Conservation (phyloP, 2,329 filamentous ascomycete genomes). For the Emergomyces africanus region DNA sequence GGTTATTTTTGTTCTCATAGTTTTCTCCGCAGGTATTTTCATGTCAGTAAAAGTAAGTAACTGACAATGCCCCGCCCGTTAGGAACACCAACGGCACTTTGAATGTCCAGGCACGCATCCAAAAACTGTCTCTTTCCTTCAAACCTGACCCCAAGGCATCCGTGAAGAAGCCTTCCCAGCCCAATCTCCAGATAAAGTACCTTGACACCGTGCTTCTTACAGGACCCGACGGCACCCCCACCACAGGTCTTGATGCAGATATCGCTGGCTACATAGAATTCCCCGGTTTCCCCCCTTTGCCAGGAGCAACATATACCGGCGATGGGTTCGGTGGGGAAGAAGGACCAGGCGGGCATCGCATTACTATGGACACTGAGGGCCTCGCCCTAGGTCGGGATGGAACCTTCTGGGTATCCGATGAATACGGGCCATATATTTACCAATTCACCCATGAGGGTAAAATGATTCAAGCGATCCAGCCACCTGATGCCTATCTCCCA, state of each 20-base stretch:
- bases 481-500: slow-evolving; percentile 52
- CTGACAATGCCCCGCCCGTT: background rate
- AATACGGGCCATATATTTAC: slow-evolving; percentile 60
- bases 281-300: slow-evolving; percentile 48
- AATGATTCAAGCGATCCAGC: slow-evolving; percentile 51
- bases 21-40: background rate
- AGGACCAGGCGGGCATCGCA: slow-evolving; percentile 44
- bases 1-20: background rate
- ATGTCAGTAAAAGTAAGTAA: background rate
- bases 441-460: slow-evolving; percentile 46
- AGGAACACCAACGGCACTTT: slow-evolving; percentile 59
- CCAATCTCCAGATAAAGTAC: slow-evolving; percentile 52
- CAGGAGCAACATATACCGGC: slow-evolving; percentile 50
- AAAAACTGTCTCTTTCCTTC: slow-evolving; percentile 52
- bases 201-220: slow-evolving; percentile 52
- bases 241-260: slow-evolving; percentile 53
- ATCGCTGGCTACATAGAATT: slow-evolving; percentile 41
- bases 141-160: slow-evolving; percentile 41
- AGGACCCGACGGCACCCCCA: slow-evolving; percentile 48
- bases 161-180: slow-evolving; percentile 38
- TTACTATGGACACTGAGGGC: slow-evolving; percentile 54
- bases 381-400: slow-evolving; percentile 48
- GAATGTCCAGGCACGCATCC: slow-evolving; percentile 55
- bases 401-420: slow-evolving; percentile 56
- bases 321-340: slow-evolving; percentile 53